Evolutionary conservation across 805 yeast species (phyloP), one percentile per base, ranked within the genome.

Genomic region (Lachancea dasiensis): DNA sequence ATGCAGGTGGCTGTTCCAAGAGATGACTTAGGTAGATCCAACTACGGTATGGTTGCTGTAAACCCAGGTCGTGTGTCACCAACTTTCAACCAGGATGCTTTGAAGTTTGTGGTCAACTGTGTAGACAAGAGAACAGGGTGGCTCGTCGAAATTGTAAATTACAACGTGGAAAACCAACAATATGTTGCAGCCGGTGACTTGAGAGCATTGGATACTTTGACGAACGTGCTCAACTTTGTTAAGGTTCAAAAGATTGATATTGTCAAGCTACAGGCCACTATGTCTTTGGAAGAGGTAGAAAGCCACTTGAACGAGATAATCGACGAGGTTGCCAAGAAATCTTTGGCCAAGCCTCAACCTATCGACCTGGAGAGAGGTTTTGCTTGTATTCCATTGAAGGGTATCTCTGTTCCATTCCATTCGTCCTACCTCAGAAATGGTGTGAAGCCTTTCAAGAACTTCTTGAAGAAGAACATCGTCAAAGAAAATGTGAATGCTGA

Each of bases 1-100:
- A 92, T 92, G 99, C 98, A 92, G 72, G 98, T 92, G 49, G 98
- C 98, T 33, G 99, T 92, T 50, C 97, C 97, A 61, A 83, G 99
- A 71, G 99, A 92, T 67, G 76, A 79, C 39, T 61, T 67, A 36
- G 99, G 99, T 34, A 83, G 97, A 69, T 92, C 98, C 43, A 92
- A 92, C 73, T 92, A 92, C 60, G 97, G 97, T 73, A 92, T 92
- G 99, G 77, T 86, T 71, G 99, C 99, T 38, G 89, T 90, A 42
- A 92, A 94, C 70, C 99, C 99, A 57, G 75, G 94, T 46, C 81
- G 99, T 68, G 82, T 92, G 46, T 77, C 84, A 40, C 68, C 83
- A 39, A 84, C 95, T 11, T 92, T 92, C 72, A 75, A 77, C 57
- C 97, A 92, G 64, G 82, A 92, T 46, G 97, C 97, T 27, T 75